phyloP scores from a whole-genome alignment of 306 rosid species.

The Lagenaria siceraria region DNA sequence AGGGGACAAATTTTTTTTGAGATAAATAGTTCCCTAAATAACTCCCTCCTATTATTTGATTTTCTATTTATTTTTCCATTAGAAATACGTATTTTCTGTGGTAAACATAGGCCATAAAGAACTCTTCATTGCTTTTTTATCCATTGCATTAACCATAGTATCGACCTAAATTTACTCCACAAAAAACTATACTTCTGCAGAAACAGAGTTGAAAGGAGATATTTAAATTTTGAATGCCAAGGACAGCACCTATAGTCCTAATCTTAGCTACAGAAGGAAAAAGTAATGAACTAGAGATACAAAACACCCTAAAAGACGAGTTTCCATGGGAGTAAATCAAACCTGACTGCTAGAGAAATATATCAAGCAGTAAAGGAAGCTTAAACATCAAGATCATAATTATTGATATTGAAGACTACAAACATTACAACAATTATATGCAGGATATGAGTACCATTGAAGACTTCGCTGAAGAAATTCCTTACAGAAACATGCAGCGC shows the following conservation, averaged over 20 bases:
- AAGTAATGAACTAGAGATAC: not conserved
- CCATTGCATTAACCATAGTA: not conserved
- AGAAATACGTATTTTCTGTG: not conserved
- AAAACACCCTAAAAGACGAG: not conserved
- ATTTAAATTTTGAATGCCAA: not conserved
- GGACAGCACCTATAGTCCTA: not conserved
- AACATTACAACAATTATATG: not conserved
- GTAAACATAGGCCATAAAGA: not conserved
- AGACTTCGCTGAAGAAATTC: conserved; percentile 83
- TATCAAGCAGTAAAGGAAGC: not conserved
- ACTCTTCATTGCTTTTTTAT: not conserved
- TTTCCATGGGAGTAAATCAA: not conserved
- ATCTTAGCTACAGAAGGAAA: not conserved
- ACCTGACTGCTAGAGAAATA: not conserved
- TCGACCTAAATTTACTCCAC: not conserved
- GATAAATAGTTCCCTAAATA: not conserved
- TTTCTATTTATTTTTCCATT: not conserved
- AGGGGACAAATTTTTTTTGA: not conserved
- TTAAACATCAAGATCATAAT: not conserved
- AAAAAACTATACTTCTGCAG: not conserved
- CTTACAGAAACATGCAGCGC: conserved; percentile 76
- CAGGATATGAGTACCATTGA: conserved; percentile 97
- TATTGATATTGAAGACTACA: not conserved
- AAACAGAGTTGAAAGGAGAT: not conserved
- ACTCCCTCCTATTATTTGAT: not conserved